These are phyloP conservation scores for Plantago elongata DNA, from an alignment of 257 asterid genomes.

Conservation along the genomic window DNA sequence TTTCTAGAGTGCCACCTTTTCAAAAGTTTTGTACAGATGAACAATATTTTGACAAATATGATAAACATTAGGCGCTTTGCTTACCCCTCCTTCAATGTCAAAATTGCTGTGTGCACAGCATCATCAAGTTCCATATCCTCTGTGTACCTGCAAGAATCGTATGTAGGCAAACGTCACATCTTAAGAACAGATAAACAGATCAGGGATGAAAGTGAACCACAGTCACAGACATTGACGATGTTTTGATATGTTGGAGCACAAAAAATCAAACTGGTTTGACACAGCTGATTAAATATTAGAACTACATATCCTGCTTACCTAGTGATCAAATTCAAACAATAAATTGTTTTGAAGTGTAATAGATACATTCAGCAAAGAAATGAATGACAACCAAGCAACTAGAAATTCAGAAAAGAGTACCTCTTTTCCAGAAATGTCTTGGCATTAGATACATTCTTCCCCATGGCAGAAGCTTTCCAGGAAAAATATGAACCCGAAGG, in stretches of 20 bases:
- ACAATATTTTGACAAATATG: not conserved
- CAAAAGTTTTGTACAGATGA: not conserved
- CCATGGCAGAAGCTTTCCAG: conserved; percentile 99
- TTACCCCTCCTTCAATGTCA: conserved; percentile 98
- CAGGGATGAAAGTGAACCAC: not conserved
- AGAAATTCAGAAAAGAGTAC: conserved; percentile 22
- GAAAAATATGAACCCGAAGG: conserved; percentile 99
- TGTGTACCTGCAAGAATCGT: conserved; percentile 62
- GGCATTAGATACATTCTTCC: conserved; percentile 97
- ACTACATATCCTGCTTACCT: too few relatives aligned
- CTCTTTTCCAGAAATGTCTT: conserved; percentile 97
- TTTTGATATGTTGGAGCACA: too few relatives aligned
- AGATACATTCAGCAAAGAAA: conserved; percentile 2
- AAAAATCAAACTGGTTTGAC: too few relatives aligned
- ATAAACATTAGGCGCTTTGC: conserved; percentile 24
- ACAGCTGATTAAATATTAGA: too few relatives aligned
- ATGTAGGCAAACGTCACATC: not conserved
- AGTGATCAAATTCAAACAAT: too few relatives aligned
- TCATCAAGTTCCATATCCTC: conserved; percentile 99
- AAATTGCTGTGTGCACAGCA: conserved; percentile 98
- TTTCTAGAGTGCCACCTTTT: too few relatives aligned
- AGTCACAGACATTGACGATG: too few relatives aligned
- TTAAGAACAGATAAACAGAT: not conserved
- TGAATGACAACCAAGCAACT: too few relatives aligned
- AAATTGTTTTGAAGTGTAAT: too few relatives aligned